These are phyloP conservation scores for Blakeslea trispora DNA, from an alignment of 371 early-diverging fungal species.

Conservation along the genomic window DNA sequence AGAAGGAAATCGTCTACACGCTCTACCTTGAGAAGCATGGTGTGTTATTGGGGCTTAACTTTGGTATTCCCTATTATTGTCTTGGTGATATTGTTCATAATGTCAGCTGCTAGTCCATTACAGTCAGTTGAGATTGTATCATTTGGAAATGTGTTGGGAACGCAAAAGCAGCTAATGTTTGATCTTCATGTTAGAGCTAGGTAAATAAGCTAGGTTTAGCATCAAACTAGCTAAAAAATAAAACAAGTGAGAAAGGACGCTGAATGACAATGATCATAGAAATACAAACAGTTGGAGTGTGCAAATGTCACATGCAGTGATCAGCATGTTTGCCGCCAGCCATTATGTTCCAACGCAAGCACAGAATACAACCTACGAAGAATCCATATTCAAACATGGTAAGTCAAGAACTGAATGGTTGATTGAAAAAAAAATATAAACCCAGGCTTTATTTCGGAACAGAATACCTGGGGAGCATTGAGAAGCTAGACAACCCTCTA, in stretches of 20 bases:
- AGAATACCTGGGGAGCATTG: slow-evolving; percentile 23
- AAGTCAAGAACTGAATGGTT: neutral
- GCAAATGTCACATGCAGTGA: slow-evolving; percentile 34
- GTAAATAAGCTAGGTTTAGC: slow-evolving; percentile 2
- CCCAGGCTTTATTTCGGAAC: no score
- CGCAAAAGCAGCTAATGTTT: slow-evolving; percentile 61
- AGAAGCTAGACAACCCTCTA: slow-evolving; percentile 22
- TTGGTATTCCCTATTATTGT: neutral
- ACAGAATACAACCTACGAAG: neutral
- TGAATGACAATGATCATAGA: slow-evolving; percentile 9
- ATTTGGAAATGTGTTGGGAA: slow-evolving; percentile 62
- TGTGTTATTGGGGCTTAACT: slow-evolving; percentile 7
- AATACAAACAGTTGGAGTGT: slow-evolving; percentile 54
- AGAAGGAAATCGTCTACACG: neutral
- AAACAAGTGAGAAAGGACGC: neutral
- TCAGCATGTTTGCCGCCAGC: slow-evolving; percentile 28
- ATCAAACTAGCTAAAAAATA: neutral
- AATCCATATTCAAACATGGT: neutral
- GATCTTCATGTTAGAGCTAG: slow-evolving; percentile 48
- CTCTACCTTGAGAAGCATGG: neutral
- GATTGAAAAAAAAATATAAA: no score
- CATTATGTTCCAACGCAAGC: slow-evolving; percentile 25
- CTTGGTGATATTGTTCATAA: slow-evolving; percentile 10
- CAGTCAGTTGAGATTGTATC: slow-evolving; percentile 33
- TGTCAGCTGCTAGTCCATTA: slow-evolving; percentile 32